Evolutionary conservation across 2,329 filamentous ascomycete species (phyloP), one percentile per base, ranked within the genome.

Genomic region (Sphaerulina vaccinii): DNA sequence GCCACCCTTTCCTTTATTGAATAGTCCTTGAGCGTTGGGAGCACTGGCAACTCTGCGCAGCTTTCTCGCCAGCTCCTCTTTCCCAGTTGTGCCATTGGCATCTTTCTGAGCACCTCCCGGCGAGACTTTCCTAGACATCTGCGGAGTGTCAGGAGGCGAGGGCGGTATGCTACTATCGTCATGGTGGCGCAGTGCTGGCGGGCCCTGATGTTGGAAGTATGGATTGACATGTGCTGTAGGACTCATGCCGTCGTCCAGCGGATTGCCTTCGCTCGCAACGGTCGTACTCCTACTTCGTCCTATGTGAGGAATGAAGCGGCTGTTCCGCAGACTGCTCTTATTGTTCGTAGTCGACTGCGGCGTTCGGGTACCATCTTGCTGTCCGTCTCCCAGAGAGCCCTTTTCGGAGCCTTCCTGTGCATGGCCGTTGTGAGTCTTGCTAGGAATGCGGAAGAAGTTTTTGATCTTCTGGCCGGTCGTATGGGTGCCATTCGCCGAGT

Each of bases 161-260:
- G 90, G 90, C 11, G 93, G 91, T 29, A 95, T 88, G 59, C 90
- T 96, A 66, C 86, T 88, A 62, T 93, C 90, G 71, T 97, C 95
- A 75, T 95, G 90, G 75, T 99, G 93, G 68, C 92, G 86, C 64
- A 97, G 78, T 59, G 89, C 88, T 3, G 93, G 93, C 63, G 90
- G 90, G 51, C 93, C 93, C 73, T 99, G 93, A 70, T 97, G 93
- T 61, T 85, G 88, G 71, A 97, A 99, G 74, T 99, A 99, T 15
- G 93, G 93, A 70, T 99, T 99, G 59, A 90, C 92, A 67, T 92
- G 85, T 45, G 91, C 92, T 3, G 90, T 97, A 21, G 93, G 93
- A 67, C 91, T 96, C 65, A 95, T 79, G 56, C 83, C 79, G 71
- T 96, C 91, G 62, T 96, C 92, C 59, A 96, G 80, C 52, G 86